Evolutionary conservation across 495 filamentous ascomycete species (phyloP).

Genomic region (Podospora conica): DNA sequence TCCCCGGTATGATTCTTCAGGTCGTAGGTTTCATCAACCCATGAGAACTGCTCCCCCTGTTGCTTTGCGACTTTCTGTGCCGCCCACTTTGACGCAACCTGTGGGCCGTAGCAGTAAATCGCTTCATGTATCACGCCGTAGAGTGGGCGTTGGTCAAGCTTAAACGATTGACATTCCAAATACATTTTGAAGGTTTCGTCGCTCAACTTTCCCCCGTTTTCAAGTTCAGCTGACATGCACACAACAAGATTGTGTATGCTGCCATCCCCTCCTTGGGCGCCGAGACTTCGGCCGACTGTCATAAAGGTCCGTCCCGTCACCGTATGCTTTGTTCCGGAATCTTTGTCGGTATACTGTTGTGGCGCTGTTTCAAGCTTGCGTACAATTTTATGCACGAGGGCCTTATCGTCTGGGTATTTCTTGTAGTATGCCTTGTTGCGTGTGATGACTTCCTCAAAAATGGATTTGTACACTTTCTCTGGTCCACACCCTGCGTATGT

Average conservation of each 20-base stretch:
- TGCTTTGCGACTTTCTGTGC: constrained; percentile 34
- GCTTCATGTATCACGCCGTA: constrained; percentile 25
- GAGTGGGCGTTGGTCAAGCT: constrained; percentile 19
- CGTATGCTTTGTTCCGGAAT: background rate
- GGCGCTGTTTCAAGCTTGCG: constrained; percentile 40
- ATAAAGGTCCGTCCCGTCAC: constrained; percentile 66
- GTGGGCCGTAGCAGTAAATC: constrained; percentile 17
- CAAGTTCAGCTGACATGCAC: constrained; percentile 25
- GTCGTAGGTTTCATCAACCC: constrained; percentile 26
- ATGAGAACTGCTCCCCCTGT: constrained; percentile 29
- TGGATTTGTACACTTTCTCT: background rate
- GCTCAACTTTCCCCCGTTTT: constrained; percentile 56
- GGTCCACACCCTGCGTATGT: background rate
- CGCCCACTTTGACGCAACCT: constrained; percentile 31
- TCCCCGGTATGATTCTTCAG: constrained; percentile 31
- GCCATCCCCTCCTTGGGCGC: constrained; percentile 34
- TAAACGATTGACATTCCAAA: constrained; percentile 8
- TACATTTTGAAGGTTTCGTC: constrained; percentile 58
- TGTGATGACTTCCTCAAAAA: background rate
- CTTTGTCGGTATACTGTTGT: background rate
- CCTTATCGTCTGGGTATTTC: constrained; percentile 69
- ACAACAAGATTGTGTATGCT: constrained; percentile 51
- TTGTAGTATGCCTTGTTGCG: constrained; percentile 65
- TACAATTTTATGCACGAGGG: constrained; percentile 58
- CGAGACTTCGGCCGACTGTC: constrained; percentile 70